Conservation (phyloP, 1,139 yeast genomes). For the Cylindricascospora bacillispora region DNA sequence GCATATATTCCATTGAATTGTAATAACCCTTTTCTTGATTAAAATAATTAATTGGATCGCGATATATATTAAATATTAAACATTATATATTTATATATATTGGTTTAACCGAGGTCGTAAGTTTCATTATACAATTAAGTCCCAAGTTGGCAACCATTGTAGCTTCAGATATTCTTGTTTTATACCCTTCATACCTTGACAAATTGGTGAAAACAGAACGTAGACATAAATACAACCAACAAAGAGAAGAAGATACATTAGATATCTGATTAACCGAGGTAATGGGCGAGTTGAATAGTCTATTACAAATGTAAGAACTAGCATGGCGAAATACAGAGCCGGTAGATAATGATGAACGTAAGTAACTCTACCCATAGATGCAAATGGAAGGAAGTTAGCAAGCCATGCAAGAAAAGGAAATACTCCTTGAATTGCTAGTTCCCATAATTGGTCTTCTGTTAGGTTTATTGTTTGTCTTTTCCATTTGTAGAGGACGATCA, state of each 20-base stretch:
- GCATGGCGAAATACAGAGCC: conserved; percentile 64
- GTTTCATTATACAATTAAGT: conserved; percentile 13
- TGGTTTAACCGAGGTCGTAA: no score
- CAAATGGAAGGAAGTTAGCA: conserved; percentile 60
- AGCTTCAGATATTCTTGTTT: conserved; percentile 34
- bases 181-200: conserved; percentile 44
- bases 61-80: no score
- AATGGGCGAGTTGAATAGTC: conserved; percentile 29
- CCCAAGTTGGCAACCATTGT: conserved; percentile 39
- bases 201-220: conserved; percentile 38
- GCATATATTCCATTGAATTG: conserved; percentile 36
- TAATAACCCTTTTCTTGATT: conserved; percentile 3
- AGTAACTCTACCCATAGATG: conserved; percentile 71
- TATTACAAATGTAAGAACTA: conserved; percentile 46
- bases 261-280: conserved; percentile 21
- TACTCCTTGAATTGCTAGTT: conserved; percentile 39
- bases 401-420: conserved; percentile 61
- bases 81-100: no score
- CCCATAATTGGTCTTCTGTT: conserved; percentile 22
- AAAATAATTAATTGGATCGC: no score
- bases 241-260: conserved; percentile 28
- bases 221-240: conserved; percentile 30
- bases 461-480: conserved; percentile 40
- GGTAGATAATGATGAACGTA: conserved; percentile 77
- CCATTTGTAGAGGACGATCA: conserved; percentile 41